Evolutionary conservation across 2,329 filamentous ascomycete species (phyloP), one percentile per base, ranked within the genome.

Genomic region (Fonsecaea nubica): DNA sequence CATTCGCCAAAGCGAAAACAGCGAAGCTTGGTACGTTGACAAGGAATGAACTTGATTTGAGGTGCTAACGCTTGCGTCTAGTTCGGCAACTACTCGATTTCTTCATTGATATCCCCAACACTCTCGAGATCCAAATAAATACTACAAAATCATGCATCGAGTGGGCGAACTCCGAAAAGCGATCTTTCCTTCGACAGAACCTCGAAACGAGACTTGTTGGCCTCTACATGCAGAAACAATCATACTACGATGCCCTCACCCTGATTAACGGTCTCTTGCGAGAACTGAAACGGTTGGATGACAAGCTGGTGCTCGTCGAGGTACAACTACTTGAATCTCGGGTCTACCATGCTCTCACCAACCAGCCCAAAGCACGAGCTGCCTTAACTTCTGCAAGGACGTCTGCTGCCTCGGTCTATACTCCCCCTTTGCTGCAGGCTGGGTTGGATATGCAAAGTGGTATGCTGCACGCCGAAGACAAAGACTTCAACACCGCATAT

Each of bases 121-220:
- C 92, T 74, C 91, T 91, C 83, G 95, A 99, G 78, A 92, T 90
- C 77, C 95, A 99, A 83, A 93, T 97, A 79, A 84, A 89, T 78
- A 92, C 97, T 75, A 99, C 95, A 76, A 97, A 97, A 82, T 97
- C 95, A 81, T 98, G 93, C 84, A 99, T 99, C 88, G 94, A 98
- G 83, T 99, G 95, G 95, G 95, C 69, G 52, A 71, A 71, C 42
- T 64, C 67, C 2, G 67, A 98, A 83, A 91, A 93, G 74, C 91
- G 95, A 77, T 92, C 92, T 67, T 99, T 99, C 86, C 88, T 99
- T 74, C 93, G 95, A 73, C 95, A 99, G 84, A 97, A 96, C 80
- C 92, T 99, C 77, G 93, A 99, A 85, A 96, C 94, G 65, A 91
- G 95, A 70, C 90, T 99, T 65, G 95, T 99, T 62, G 86, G 88